A percentile compares a stretch with the other conserved stretches of the same genome.
These are phyloP conservation scores for Mortierella alpina DNA, from an alignment of 192 early-diverging fungal genomes.

Conservation along the genomic window DNA sequence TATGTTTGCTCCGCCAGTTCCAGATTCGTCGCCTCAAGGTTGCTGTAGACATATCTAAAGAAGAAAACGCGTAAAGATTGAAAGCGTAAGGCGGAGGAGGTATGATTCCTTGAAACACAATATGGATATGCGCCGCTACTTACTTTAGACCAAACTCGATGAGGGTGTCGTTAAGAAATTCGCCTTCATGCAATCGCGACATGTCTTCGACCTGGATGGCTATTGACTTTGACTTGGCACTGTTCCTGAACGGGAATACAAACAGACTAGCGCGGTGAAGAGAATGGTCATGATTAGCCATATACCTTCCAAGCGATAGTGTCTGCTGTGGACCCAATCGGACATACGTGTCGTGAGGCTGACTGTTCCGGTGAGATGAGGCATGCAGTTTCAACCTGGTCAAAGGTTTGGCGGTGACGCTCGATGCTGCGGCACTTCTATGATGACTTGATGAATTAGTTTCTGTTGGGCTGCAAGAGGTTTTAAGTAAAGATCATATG, in stretches of 20 bases:
- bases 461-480: too few relatives aligned
- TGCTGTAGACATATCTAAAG: constrained; percentile 41
- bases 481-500: too few relatives aligned
- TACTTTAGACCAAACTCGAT: constrained; percentile 87
- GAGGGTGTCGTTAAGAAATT: constrained; percentile 88
- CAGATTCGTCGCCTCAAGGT: constrained; percentile 50
- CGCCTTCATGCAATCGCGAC: constrained; percentile 67
- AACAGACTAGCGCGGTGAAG: constrained; percentile 13
- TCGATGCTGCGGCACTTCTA: too few relatives aligned
- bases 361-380: not conserved
- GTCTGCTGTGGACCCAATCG: not conserved
- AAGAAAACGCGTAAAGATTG: not conserved
- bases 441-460: too few relatives aligned
- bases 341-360: not conserved
- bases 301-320: not conserved
- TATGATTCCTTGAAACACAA: not conserved
- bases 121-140: not conserved
- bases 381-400: not conserved
- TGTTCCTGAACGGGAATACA: constrained; percentile 39
- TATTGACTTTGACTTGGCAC: constrained; percentile 55
- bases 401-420: too few relatives aligned
- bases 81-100: not conserved
- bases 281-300: not conserved
- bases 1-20: constrained; percentile 64
- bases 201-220: constrained; percentile 70